phyloP scores from a whole-genome alignment of 768 basidiomycete genomes.

The Rhodosporidiobolus sp. region DNA sequence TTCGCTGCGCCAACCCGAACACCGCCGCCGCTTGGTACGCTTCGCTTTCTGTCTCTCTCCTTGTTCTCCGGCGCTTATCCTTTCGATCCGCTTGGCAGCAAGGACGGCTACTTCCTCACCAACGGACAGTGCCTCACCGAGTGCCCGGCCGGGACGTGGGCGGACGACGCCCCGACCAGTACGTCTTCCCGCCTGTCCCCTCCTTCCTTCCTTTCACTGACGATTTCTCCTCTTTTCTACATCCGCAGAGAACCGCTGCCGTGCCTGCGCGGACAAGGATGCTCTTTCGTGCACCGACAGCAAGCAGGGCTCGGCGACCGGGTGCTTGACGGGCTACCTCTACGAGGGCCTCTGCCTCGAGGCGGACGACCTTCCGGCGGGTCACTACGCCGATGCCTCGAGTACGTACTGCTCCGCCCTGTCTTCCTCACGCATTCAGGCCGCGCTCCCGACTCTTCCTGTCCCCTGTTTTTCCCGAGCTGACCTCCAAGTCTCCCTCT shows the following conservation, averaged over 20 bases:
- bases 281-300: neutral
- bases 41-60: too few relatives aligned
- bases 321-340: neutral
- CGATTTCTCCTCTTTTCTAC: too few relatives aligned
- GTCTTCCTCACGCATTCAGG: neutral
- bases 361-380: neutral
- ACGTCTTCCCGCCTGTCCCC: too few relatives aligned
- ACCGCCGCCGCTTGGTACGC: too few relatives aligned
- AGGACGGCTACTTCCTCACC: neutral
- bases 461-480: neutral
- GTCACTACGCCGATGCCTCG: neutral
- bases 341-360: neutral
- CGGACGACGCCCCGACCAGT: neutral
- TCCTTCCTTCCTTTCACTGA: too few relatives aligned
- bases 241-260: neutral
- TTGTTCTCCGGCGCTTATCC: too few relatives aligned
- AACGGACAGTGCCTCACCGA: neutral
- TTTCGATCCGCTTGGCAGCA: too few relatives aligned
- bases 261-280: neutral
- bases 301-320: too few relatives aligned
- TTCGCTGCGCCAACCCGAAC: too few relatives aligned
- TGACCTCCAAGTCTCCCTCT: neutral
- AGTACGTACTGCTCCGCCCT: neutral
- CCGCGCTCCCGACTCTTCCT: too few relatives aligned
- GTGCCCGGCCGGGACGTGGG: neutral